These are phyloP conservation scores for Diacronema lutheri DNA, from an alignment of 78 protist species.

Conservation along the genomic window DNA sequence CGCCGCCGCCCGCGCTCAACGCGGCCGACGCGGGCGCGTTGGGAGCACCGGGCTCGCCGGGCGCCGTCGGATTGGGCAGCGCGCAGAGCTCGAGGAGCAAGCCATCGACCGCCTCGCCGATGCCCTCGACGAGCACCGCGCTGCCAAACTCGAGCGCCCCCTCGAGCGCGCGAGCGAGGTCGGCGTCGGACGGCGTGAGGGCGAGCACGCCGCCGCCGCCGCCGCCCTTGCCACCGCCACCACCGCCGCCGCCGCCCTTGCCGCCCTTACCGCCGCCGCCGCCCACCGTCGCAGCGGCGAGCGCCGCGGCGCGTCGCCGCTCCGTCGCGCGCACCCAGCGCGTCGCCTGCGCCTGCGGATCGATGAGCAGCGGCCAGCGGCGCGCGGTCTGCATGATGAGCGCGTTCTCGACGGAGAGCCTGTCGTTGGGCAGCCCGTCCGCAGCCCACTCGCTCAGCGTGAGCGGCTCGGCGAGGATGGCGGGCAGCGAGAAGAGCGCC, in stretches of 20 bases:
- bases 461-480: conserved; percentile 59
- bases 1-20: too few species aligned
- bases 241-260: too few species aligned
- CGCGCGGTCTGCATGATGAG: conserved; percentile 51
- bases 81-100: conserved; percentile 65
- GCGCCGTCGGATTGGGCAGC: conserved; percentile 37
- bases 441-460: conserved; percentile 66
- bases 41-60: too few species aligned
- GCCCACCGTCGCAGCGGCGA: too few species aligned
- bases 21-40: too few species aligned
- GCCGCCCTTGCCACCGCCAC: too few species aligned
- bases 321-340: conserved; percentile 71
- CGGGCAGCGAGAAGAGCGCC: conserved; percentile 14
- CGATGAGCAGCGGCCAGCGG: conserved; percentile 87
- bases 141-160: conserved; percentile 66
- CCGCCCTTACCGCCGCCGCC: too few species aligned
- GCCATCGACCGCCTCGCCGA: conserved; percentile 64
- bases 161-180: conserved; percentile 57
- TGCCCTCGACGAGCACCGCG: conserved; percentile 48
- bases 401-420: conserved; percentile 79
- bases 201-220: conserved; percentile 45
- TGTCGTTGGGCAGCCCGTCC: conserved; percentile 73
- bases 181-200: conserved; percentile 56
- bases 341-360: conserved; percentile 95
- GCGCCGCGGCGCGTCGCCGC: too few species aligned